These are phyloP conservation scores for Exophiala viscosa DNA, from an alignment of 2,329 filamentous ascomycete species.

Conservation along the genomic window DNA sequence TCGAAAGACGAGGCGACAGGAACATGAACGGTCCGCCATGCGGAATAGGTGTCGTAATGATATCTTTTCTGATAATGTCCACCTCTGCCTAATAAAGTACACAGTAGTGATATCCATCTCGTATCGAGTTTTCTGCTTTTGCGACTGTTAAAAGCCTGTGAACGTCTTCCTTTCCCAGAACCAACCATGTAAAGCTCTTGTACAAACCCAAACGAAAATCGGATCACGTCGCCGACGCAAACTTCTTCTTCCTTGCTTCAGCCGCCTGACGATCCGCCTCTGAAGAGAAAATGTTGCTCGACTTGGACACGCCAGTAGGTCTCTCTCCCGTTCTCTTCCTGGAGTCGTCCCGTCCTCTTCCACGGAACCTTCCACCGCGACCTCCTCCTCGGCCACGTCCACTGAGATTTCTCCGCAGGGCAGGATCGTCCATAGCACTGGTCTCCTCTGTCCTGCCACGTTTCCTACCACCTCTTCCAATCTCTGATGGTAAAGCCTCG, in stretches of 20 bases:
- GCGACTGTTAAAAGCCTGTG: neutral
- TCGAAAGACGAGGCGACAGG: no score
- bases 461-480: slow-evolving; percentile 37
- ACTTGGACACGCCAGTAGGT: slow-evolving; percentile 30
- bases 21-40: no score
- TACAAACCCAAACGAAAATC: neutral
- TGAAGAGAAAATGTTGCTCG: slow-evolving; percentile 28
- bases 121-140: neutral
- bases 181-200: neutral
- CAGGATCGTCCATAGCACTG: slow-evolving; percentile 35
- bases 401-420: slow-evolving; percentile 40
- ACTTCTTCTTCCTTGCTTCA: slow-evolving; percentile 49
- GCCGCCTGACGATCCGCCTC: slow-evolving; percentile 43
- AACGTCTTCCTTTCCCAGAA: neutral
- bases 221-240: slow-evolving; percentile 29
- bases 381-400: slow-evolving; percentile 29
- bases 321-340: slow-evolving; percentile 26
- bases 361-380: slow-evolving; percentile 24
- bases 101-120: neutral
- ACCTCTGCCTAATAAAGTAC: neutral
- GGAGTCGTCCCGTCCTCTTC: slow-evolving; percentile 22
- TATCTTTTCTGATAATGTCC: neutral
- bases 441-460: slow-evolving; percentile 34
- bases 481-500: slow-evolving; percentile 43
- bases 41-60: no score